Percentiles rank a stretch among this genome's conserved stretches.
phyloP scores from a whole-genome alignment of 179 eudicot genomes.

The Spinacia oleracea region DNA sequence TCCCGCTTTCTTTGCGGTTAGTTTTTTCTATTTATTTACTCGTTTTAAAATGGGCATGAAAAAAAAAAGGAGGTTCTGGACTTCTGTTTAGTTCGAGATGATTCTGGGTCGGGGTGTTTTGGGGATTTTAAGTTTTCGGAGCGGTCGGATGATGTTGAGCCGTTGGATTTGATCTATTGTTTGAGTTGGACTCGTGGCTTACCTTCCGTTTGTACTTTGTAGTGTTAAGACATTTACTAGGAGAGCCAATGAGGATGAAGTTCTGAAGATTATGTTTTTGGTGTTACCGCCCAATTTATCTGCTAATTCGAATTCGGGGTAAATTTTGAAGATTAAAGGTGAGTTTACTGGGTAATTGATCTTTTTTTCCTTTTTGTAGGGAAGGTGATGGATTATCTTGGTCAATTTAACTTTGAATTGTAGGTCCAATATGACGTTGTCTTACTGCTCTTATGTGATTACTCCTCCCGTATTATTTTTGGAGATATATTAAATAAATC shows the following conservation, averaged over 20 bases:
- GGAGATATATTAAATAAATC: no score
- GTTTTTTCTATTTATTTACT: background rate
- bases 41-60: background rate
- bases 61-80: background rate
- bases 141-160: background rate
- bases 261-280: slow-evolving; percentile 16
- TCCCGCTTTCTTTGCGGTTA: slow-evolving; percentile 9
- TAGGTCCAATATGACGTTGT: background rate
- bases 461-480: no score
- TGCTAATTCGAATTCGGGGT: no score
- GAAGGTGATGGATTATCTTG: no score
- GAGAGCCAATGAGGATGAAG: slow-evolving; percentile 11
- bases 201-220: background rate
- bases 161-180: background rate
- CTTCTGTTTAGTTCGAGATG: slow-evolving; percentile 13
- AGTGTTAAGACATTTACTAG: no score
- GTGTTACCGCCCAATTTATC: no score
- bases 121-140: background rate
- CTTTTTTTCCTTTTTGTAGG: no score
- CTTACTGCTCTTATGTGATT: no score
- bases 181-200: background rate
- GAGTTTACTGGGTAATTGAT: background rate
- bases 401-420: background rate
- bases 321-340: no score
- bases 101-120: background rate